Base-by-base conservation (phyloP, 352 stramenopile genomes). In the Phytophthora syringae region DNA sequence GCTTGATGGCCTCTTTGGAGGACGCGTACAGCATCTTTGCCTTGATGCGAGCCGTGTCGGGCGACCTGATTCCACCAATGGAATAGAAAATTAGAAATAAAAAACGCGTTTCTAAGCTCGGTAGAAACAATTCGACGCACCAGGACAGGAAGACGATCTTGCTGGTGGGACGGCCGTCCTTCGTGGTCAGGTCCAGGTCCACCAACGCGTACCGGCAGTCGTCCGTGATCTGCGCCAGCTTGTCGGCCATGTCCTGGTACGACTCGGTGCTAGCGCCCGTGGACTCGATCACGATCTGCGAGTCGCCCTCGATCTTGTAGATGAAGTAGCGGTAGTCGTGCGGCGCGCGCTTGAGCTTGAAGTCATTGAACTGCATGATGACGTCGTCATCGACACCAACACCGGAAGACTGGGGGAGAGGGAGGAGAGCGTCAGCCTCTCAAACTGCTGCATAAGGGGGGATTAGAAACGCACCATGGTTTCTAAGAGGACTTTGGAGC, bases 1-100 rank as follows among this genome's bases (percentile, higher is more conserved):
- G 84, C 83, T 98, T 98, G 72, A 98, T 89, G 44, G 91, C 82
- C 75, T 98, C 94, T 82, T 98, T 99, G 24, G 90, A 98, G 18
- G 90, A 92, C 54, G 88, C 87, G 84, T 98, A 99, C 34, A 98
- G 64, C 96, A 99, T 99, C 84, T 98, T 99, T 52, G 82, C 84
- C 81, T 97, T 97, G 52, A 98, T 88, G 15, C 76, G 80, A 3
- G 92, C 89, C 52, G 87, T 97, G 76, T 99, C 96, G 20, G 96
- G 96, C 58, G 94, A 98, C 84, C 84, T 92, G 37, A 9, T 6
- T 7, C n/a, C 11, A 22, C 5, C 21, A 65, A 27, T 6, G 45
- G 18, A n/a, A 18, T 6, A 40, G 13, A 21, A 42, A 7, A 42
- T 7, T 2, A 21, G n/a, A 1, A 42, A 3, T 20, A 42, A 42